Evolutionary conservation across 2,329 filamentous ascomycete genomes (phyloP).

Genomic region (Ceratocystis destructans): DNA sequence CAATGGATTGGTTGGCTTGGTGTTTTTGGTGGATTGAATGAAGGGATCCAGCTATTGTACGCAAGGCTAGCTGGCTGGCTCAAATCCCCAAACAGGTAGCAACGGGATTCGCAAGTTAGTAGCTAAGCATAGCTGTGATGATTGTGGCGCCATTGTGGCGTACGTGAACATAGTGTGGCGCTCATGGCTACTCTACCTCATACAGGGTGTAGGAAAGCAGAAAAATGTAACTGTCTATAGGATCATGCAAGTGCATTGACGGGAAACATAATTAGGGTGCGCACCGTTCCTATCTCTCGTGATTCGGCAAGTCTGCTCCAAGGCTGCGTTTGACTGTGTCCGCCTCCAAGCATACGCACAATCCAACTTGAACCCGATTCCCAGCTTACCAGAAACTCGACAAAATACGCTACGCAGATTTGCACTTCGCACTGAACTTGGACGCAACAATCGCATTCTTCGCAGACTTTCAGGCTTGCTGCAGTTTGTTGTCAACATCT

Average conservation of each 20-base stretch:
- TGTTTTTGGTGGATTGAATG: conserved; percentile 14
- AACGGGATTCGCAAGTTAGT: conserved; percentile 18
- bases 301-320: no score
- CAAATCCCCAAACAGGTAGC: conserved; percentile 17
- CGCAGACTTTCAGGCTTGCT: not conserved
- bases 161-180: not conserved
- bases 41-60: conserved; percentile 1
- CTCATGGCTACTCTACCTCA: no score
- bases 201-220: no score
- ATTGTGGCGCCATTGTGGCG: not conserved
- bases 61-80: conserved; percentile 18
- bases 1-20: not conserved
- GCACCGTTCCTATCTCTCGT: no score
- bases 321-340: no score
- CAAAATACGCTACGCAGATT: not conserved
- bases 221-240: no score
- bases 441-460: not conserved
- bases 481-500: not conserved
- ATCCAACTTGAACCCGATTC: not conserved
- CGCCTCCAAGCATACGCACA: no score
- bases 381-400: not conserved
- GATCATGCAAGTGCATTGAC: no score
- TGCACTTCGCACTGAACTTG: not conserved
- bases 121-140: not conserved
- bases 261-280: no score